Evolutionary conservation across 805 yeast species (phyloP), one percentile per base, ranked within the genome.

Genomic region (Metschnikowia similis): DNA sequence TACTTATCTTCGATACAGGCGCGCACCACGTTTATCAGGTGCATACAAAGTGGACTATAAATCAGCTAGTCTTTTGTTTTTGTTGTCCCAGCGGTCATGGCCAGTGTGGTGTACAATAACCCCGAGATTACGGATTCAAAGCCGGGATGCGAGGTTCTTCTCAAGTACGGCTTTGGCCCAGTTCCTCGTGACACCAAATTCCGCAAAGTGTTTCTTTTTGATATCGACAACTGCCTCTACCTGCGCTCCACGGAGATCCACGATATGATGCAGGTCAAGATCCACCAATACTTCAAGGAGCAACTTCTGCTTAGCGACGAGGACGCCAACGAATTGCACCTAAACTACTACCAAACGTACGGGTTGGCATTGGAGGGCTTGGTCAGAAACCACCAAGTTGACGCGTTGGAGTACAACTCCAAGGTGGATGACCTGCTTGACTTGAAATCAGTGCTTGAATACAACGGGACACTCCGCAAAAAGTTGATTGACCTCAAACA

Each of bases 331-430:
- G 61, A 70, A 21, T 74, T 94, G 53, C 96, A 89, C 63, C 71
- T 73, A 64, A 76, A 76, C 54, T 92, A 92, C 70, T 94, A 92
- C 65, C 81, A 81, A 58, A 85, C 86, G 41, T 92, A 90, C 61
- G 99, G 99, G 1, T 75, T 92, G 52, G 97, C 98, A 0, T 81
- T 92, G 46, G 96, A 92, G 66, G 99, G 99, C 0, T 74, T 92
- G 42, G 86, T 82, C 8, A 68, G 84, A 53, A 71, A 79, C 57
- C 84, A 82, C 59, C 81, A 82, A 55, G 87, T 91, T 17, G 87
- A 92, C 64, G 97, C 97, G 6, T 62, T 92, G 66, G 94, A 88
- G 56, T 92, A 92, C 69, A 92, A 92, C 67, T 75, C 77, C 41
- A 79, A 85, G 57, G 98, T 92, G 13, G 99, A 92, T 69, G 99